Evolutionary conservation across 345 rosid genomes (phyloP).

Genomic region (Geranium brycei): DNA sequence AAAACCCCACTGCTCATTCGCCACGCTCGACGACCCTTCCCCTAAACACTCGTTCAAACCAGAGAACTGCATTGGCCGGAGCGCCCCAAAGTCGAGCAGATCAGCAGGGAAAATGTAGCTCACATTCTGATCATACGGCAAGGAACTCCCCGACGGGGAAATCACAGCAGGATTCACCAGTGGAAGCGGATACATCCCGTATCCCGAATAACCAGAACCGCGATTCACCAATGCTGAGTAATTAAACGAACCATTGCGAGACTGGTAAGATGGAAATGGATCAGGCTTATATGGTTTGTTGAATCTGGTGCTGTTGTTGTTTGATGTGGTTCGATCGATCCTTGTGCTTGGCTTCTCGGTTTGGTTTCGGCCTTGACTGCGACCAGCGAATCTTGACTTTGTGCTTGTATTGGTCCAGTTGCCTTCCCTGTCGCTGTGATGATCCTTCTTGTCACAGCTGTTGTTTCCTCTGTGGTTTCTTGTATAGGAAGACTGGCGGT

Average conservation of each 20-base stretch:
- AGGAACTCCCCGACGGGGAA: slow-evolving; percentile 47
- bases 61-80: slow-evolving; percentile 10
- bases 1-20: slow-evolving; percentile 40
- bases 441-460: slow-evolving; percentile 57
- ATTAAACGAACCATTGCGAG: slow-evolving; percentile 51
- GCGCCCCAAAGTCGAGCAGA: slow-evolving; percentile 64
- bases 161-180: slow-evolving; percentile 40
- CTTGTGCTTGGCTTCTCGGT: slow-evolving; percentile 47
- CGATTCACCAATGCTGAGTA: slow-evolving; percentile 34
- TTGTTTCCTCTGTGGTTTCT: slow-evolving; percentile 50
- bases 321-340: slow-evolving; percentile 31
- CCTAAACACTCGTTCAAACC: slow-evolving; percentile 10
- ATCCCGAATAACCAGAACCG: slow-evolving; percentile 37
- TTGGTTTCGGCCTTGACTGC: slow-evolving; percentile 45
- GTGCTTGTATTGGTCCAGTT: slow-evolving; percentile 41
- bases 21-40: slow-evolving; percentile 30
- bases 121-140: slow-evolving; percentile 51
- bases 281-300: slow-evolving; percentile 62
- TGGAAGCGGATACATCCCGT: slow-evolving; percentile 56
- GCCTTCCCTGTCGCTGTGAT: slow-evolving; percentile 64
- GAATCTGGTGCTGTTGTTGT: slow-evolving; percentile 27
- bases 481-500: slow-evolving; percentile 44
- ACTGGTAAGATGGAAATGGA: slow-evolving; percentile 36
- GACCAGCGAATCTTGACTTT: slow-evolving; percentile 54
- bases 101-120: slow-evolving; percentile 41